Percentiles rank a stretch among this genome's conserved stretches.
Conservation (phyloP, 768 basidiomycete species). For the Hygrophorus russula region DNA sequence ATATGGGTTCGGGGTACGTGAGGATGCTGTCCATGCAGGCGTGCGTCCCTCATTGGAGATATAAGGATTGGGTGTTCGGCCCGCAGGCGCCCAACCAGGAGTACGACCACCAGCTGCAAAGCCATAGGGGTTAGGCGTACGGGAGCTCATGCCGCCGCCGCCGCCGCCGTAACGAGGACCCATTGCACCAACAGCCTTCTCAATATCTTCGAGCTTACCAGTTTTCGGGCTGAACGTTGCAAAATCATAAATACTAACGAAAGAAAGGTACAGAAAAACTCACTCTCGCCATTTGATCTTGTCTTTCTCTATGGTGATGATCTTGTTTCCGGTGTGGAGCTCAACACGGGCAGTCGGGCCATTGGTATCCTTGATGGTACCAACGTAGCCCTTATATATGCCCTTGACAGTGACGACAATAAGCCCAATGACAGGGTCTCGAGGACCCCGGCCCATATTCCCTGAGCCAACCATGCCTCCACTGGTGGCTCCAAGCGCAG, state of each 20-base stretch:
- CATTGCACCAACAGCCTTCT: slow-evolving; percentile 17
- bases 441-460: slow-evolving; percentile 64
- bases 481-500: slow-evolving; percentile 48
- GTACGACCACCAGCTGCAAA: slow-evolving; percentile 37
- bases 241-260: slow-evolving; percentile 1
- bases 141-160: slow-evolving; percentile 15
- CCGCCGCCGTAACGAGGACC: slow-evolving; percentile 7
- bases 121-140: slow-evolving; percentile 63
- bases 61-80: slow-evolving; percentile 67
- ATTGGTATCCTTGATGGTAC: slow-evolving; percentile 91
- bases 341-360: slow-evolving; percentile 83
- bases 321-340: slow-evolving; percentile 77
- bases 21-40: slow-evolving; percentile 44
- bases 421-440: slow-evolving; percentile 74
- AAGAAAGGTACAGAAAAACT: slow-evolving; percentile 19
- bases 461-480: slow-evolving; percentile 79
- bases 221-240: slow-evolving; percentile 30
- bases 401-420: slow-evolving; percentile 78
- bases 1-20: slow-evolving; percentile 64
- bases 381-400: slow-evolving; percentile 81
- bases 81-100: slow-evolving; percentile 43
- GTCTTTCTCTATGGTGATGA: slow-evolving; percentile 77
- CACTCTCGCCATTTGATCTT: slow-evolving; percentile 67
- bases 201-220: slow-evolving; percentile 45
- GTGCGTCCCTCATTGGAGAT: slow-evolving; percentile 40